These are phyloP conservation scores for Ganoderma leucocontextum DNA, from an alignment of 1,284 basidiomycete genomes.

Conservation along the genomic window DNA sequence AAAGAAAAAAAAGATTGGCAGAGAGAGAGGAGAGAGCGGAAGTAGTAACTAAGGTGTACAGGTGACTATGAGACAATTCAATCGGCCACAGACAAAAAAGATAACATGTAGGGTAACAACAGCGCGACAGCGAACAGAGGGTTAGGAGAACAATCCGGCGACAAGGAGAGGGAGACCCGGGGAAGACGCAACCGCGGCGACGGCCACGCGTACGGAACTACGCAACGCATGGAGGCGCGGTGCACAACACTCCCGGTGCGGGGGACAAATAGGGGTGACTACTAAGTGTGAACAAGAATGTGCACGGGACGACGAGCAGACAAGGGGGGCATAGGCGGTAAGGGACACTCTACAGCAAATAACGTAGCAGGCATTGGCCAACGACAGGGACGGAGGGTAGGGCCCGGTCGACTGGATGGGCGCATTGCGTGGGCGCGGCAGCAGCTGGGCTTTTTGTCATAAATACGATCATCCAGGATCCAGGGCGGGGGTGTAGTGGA, in stretches of 20 bases:
- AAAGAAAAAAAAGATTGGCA: slow-evolving; percentile 6
- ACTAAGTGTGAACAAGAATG: neutral
- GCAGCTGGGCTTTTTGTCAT: slow-evolving; percentile 32
- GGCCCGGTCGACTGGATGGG: slow-evolving; percentile 8
- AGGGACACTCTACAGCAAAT: slow-evolving; percentile 7
- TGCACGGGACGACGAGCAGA: neutral
- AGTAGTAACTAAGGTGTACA: slow-evolving; percentile 10
- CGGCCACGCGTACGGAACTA: neutral
- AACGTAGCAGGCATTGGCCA: slow-evolving; percentile 10
- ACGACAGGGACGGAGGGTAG: neutral
- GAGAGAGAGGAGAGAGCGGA: neutral
- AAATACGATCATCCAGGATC: slow-evolving; percentile 36
- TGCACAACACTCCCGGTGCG: neutral
- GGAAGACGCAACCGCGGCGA: no score
- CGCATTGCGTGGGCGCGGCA: no score
- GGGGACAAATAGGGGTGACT: neutral
- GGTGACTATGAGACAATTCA: slow-evolving; percentile 1
- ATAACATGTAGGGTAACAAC: slow-evolving; percentile 31
- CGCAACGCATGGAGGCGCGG: no score
- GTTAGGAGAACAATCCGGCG: neutral
- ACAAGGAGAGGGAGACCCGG: neutral
- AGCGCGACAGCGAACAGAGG: slow-evolving; percentile 27
- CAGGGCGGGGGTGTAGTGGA: neutral
- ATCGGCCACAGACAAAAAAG: slow-evolving; percentile 18
- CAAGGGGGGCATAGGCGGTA: neutral